Percentiles rank a stretch among this genome's conserved stretches.
Conservation (phyloP, 768 basidiomycete genomes). For the Termitomyces sp. region DNA sequence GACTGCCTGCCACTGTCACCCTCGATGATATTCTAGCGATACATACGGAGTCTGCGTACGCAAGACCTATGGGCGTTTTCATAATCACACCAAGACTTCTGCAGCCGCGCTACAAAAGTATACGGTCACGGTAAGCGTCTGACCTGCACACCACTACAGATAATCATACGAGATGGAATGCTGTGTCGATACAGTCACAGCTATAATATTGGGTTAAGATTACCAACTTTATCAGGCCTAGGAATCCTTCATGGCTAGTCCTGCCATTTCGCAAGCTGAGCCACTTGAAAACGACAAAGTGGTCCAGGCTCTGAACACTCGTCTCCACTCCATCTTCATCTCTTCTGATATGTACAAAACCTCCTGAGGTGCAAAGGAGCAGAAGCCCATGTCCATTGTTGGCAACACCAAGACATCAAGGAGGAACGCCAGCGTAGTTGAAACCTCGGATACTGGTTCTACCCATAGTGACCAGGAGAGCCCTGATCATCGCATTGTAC, state of each 20-base stretch:
- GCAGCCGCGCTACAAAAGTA: not conserved
- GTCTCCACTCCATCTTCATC: too few relatives aligned
- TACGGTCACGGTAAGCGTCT: not conserved
- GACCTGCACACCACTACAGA: not conserved
- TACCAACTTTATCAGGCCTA: not conserved
- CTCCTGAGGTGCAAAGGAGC: too few relatives aligned
- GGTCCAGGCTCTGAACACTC: too few relatives aligned
- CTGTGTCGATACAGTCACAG: not conserved
- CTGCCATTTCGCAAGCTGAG: not conserved
- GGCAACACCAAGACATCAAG: too few relatives aligned
- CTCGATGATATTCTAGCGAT: not conserved
- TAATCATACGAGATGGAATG: not conserved
- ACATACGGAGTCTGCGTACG: not conserved
- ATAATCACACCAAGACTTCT: not conserved
- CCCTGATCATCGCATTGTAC: too few relatives aligned
- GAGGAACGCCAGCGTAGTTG: too few relatives aligned
- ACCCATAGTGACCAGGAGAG: too few relatives aligned
- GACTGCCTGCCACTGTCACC: not conserved
- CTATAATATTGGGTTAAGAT: not conserved
- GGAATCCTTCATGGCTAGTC: not conserved
- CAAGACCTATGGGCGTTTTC: not conserved
- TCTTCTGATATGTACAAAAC: too few relatives aligned
- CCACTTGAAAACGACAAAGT: too few relatives aligned
- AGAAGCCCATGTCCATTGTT: too few relatives aligned
- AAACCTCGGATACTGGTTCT: too few relatives aligned